These are phyloP conservation scores for Corynascus novoguineensis DNA, from an alignment of 495 filamentous ascomycete genomes.

Conservation along the genomic window DNA sequence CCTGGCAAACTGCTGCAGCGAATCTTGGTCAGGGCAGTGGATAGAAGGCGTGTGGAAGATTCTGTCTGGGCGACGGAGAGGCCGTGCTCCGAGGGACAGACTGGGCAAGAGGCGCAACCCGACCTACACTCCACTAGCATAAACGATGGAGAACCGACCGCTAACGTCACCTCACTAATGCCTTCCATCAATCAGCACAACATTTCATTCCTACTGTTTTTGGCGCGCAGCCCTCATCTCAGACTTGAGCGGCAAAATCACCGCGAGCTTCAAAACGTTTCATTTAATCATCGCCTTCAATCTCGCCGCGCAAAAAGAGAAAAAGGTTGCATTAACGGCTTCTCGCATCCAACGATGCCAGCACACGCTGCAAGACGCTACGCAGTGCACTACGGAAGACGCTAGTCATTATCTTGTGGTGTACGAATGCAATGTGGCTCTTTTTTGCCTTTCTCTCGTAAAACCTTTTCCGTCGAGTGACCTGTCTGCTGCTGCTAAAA, in stretches of 20 bases:
- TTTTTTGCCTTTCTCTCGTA: neutral
- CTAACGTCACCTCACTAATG: neutral
- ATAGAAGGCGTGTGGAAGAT: neutral
- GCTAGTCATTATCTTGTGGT: too few relatives aligned
- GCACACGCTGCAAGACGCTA: too few relatives aligned
- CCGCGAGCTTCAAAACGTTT: neutral
- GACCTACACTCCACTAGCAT: too few relatives aligned
- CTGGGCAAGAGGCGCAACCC: neutral
- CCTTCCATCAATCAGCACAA: neutral
- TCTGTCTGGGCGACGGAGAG: conserved; percentile 4
- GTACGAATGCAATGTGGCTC: too few relatives aligned
- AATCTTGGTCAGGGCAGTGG: neutral
- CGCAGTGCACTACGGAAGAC: too few relatives aligned
- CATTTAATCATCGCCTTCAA: neutral
- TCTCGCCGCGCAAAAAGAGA: neutral
- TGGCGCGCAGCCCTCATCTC: too few relatives aligned
- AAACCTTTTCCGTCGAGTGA: conserved; percentile 4
- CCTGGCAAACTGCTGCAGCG: neutral
- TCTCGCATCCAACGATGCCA: neutral
- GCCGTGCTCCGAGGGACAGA: conserved; percentile 3
- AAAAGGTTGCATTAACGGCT: neutral
- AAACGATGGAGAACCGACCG: too few relatives aligned
- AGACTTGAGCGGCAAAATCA: too few relatives aligned
- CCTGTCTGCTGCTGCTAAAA: too few relatives aligned
- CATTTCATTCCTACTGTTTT: too few relatives aligned